phyloP scores from a whole-genome alignment of 306 rosid genomes.

The Rosa multiflora region DNA sequence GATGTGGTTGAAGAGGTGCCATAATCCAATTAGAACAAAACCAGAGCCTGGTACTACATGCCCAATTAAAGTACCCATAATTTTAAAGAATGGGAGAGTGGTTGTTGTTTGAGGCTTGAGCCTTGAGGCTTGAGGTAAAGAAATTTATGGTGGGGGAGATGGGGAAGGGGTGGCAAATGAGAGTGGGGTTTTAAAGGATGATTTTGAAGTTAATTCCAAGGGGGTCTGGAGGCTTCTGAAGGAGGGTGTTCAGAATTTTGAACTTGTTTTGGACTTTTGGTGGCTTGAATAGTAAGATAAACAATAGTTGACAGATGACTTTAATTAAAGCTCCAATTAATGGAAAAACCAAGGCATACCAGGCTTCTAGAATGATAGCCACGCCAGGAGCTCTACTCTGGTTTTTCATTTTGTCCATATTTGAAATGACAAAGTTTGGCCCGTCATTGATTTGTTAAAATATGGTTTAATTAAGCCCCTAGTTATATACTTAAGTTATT shows the following conservation, averaged over 20 bases:
- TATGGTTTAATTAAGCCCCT: background rate
- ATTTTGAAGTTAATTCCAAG: background rate
- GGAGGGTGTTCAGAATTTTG: constrained; percentile 7
- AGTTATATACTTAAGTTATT: background rate
- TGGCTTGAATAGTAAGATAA: constrained; percentile 8
- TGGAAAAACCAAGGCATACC: background rate
- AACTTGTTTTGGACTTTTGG: background rate
- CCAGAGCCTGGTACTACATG: constrained; percentile 86
- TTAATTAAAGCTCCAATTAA: background rate
- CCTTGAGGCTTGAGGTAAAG: background rate
- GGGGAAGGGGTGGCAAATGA: constrained; percentile 1
- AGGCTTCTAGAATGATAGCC: constrained; percentile 21
- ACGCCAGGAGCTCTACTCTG: background rate
- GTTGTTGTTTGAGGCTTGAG: background rate
- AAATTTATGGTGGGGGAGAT: background rate
- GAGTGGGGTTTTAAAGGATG: constrained; percentile 8
- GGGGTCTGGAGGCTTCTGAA: constrained; percentile 23
- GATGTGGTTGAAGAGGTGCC: constrained; percentile 85
- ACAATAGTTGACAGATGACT: constrained; percentile 19
- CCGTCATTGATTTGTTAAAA: background rate
- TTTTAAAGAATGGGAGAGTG: background rate
- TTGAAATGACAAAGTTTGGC: constrained; percentile 1
- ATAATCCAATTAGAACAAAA: constrained; percentile 64
- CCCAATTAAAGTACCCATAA: constrained; percentile 72
- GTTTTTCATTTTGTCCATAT: background rate